Base-by-base conservation (phyloP, 2,329 filamentous ascomycete genomes). In the Sporothrix protearum region DNA sequence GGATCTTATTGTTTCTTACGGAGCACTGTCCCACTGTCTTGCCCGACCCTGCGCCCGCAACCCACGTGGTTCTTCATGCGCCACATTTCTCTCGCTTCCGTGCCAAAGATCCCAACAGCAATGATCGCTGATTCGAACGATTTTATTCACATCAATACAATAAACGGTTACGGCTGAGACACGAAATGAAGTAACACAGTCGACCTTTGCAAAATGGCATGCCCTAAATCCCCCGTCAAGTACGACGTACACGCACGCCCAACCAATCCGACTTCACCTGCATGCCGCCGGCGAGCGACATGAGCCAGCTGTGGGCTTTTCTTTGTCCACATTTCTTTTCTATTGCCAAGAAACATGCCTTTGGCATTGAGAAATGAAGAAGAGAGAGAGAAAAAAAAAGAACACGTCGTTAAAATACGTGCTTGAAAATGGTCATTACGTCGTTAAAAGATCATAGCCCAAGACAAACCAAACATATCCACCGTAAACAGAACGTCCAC, bases 261-360 rank as follows among this genome's bases (percentile, higher is more conserved):
- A 25, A 3, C 2, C 49, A 9, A 1, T 22, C 6, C 49, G 25
- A 3, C 53, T 55, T 16, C 25, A 55, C 53, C 25, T 25, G 3
- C 53, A 55, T 55, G 25, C 53, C 53, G 25, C 53, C 71, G 16
- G 71, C 68, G n/a, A 72, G 68, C 6, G 42, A 6, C 63, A 64
- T 30, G 25, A 73, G 47, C 69, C 78, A 80, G 75, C 78, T 78
- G 10, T 78, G n/a, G n/a, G n/a, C n/a, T n/a, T n/a, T n/a, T n/a
- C n/a, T n/a, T n/a, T n/a, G n/a, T n/a, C n/a, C n/a, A n/a, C n/a
- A n/a, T n/a, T n/a, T n/a, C n/a, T n/a, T n/a, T n/a, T n/a, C n/a
- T n/a, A n/a, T n/a, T n/a, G n/a, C n/a, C n/a, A n/a, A n/a, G n/a
- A n/a, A n/a, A n/a, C n/a, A n/a, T n/a, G n/a, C n/a, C n/a, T n/a